phyloP scores from a whole-genome alignment of 2,329 filamentous ascomycete species.

The Ambrosiella beaveri region DNA sequence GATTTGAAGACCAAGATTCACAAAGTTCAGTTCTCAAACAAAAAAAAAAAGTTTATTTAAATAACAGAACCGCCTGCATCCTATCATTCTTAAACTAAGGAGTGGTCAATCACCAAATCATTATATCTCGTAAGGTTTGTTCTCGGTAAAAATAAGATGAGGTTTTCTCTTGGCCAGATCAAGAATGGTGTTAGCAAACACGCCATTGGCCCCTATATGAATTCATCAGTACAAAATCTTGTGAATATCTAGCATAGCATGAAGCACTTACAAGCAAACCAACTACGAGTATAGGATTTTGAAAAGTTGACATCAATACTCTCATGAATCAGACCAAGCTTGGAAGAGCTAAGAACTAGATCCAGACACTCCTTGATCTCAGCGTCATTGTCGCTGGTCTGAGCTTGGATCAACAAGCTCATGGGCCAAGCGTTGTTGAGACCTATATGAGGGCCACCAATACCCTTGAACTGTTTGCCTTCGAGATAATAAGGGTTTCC shows the following conservation, averaged over 20 bases:
- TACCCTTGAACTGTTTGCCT: conserved; percentile 64
- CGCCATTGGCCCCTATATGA: conserved; percentile 63
- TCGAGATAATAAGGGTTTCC: conserved; percentile 81
- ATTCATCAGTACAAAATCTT: conserved; percentile 5
- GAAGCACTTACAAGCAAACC: conserved; percentile 58
- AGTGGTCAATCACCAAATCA: neutral
- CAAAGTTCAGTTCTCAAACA: neutral
- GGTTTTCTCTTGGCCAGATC: conserved; percentile 82
- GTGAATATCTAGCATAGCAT: neutral
- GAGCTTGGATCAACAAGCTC: conserved; percentile 78
- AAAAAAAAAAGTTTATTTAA: neutral
- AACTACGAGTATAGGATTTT: conserved; percentile 65
- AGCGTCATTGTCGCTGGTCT: conserved; percentile 66
- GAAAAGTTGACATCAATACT: conserved; percentile 63
- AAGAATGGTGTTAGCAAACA: conserved; percentile 83
- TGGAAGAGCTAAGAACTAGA: conserved; percentile 57
- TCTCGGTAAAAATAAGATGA: conserved; percentile 58
- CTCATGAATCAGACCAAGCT: conserved; percentile 74
- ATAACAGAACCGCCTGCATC: neutral
- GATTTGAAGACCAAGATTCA: neutral
- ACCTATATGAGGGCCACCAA: conserved; percentile 69
- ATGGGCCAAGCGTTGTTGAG: conserved; percentile 92
- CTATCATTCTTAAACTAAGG: neutral
- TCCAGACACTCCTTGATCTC: conserved; percentile 64
- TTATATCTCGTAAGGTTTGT: conserved; percentile 38